These are phyloP conservation scores for Mentha longifolia DNA, from an alignment of 257 asterid species.

Conservation along the genomic window DNA sequence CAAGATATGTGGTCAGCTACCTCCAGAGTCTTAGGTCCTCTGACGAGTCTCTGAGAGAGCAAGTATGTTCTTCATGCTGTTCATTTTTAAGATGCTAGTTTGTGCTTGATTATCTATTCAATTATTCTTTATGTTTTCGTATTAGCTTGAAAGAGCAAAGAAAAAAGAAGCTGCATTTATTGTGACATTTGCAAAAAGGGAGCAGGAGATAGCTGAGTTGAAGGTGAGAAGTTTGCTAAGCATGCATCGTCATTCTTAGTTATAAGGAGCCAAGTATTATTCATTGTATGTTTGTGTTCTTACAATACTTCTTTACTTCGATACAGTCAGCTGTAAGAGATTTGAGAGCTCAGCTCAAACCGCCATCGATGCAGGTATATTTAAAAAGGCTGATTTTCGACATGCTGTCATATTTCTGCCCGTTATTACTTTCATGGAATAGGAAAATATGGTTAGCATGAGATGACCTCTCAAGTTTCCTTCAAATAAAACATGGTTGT, in stretches of 20 bases:
- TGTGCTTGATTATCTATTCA: conserved; percentile 21
- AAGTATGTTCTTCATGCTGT: conserved; percentile 48
- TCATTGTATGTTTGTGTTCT: conserved; percentile 28
- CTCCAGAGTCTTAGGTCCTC: conserved; percentile 84
- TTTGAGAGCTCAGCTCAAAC: conserved; percentile 94
- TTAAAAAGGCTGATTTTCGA: conserved; percentile 10
- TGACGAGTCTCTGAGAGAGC: conserved; percentile 92
- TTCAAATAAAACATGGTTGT: neutral
- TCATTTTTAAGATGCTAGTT: neutral
- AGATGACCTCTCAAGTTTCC: neutral
- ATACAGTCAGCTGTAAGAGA: conserved; percentile 92
- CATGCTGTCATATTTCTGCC: conserved; percentile 10
- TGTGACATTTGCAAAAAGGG: conserved; percentile 95
- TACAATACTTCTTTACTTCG: conserved; percentile 30
- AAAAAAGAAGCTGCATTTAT: conserved; percentile 97
- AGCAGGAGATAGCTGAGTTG: conserved; percentile 98
- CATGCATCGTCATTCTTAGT: neutral
- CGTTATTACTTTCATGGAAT: conserved; percentile 13
- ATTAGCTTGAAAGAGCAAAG: conserved; percentile 91
- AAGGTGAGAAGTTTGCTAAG: conserved; percentile 58
- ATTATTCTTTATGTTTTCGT: conserved; percentile 20
- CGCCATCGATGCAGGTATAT: conserved; percentile 96
- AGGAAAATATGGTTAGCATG: neutral
- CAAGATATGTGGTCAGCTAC: conserved; percentile 64
- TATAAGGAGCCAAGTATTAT: conserved; percentile 3